phyloP scores from a whole-genome alignment of 1,284 basidiomycete genomes.

The Fomes fomentarius region DNA sequence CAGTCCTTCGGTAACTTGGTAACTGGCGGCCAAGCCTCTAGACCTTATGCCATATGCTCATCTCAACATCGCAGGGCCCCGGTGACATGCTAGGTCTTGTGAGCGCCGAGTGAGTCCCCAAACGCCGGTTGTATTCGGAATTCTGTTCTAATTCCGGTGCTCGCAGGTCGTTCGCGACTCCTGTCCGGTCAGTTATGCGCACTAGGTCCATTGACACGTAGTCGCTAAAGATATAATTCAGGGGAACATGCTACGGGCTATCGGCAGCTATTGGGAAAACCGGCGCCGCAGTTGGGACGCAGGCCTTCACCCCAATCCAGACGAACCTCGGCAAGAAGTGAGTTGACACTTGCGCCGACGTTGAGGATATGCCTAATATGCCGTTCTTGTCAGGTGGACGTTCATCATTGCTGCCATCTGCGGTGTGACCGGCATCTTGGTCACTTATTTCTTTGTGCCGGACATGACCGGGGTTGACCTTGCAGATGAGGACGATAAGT shows the following conservation, averaged over 20 bases:
- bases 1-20: slow-evolving; percentile 71
- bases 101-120: slow-evolving; percentile 61
- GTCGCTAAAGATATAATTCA: slow-evolving; percentile 25
- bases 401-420: slow-evolving; percentile 76
- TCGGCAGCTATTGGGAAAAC: slow-evolving; percentile 76
- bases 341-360: slow-evolving; percentile 10
- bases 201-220: neutral
- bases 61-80: slow-evolving; percentile 52
- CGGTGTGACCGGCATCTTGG: slow-evolving; percentile 61
- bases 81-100: slow-evolving; percentile 75
- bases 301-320: slow-evolving; percentile 80
- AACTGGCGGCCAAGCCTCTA: slow-evolving; percentile 8
- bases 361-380: neutral
- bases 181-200: slow-evolving; percentile 49
- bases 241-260: slow-evolving; percentile 73
- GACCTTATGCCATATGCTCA: slow-evolving; percentile 7
- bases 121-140: slow-evolving; percentile 58
- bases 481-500: slow-evolving; percentile 67
- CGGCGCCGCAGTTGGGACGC: slow-evolving; percentile 78
- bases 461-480: slow-evolving; percentile 72
- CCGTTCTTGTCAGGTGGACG: slow-evolving; percentile 52
- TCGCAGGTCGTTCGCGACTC: slow-evolving; percentile 63
- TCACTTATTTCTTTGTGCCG: slow-evolving; percentile 72
- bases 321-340: slow-evolving; percentile 65
- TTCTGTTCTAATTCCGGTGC: slow-evolving; percentile 4